A percentile compares a stretch with the other conserved stretches of the same genome.
Evolutionary conservation across 176 grass and related monocot genomes (phyloP).

Genomic region (Oryza longistaminata): DNA sequence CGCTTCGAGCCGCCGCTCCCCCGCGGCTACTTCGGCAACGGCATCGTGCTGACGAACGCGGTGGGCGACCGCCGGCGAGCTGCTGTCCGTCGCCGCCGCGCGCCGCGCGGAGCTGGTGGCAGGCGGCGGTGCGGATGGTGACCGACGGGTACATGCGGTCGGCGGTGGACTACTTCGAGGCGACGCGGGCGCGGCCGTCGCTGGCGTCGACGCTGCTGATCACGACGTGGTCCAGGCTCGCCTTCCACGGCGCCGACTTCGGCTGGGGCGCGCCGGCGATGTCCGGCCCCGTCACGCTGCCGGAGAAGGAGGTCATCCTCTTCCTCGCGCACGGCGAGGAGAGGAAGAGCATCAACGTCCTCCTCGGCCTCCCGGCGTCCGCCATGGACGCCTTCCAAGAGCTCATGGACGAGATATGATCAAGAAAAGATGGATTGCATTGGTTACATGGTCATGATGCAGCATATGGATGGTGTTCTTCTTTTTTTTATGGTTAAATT

Average conservation of each 20-base stretch:
- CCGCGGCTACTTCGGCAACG: constrained; percentile 77
- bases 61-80: constrained; percentile 56
- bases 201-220: constrained; percentile 83
- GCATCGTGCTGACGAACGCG: constrained; percentile 75
- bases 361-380: constrained; percentile 72
- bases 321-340: constrained; percentile 88
- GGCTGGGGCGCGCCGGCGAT: constrained; percentile 76
- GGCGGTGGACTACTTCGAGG: constrained; percentile 92
- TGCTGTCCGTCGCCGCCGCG: constrained; percentile 46
- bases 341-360: constrained; percentile 85
- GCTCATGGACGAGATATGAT: constrained; percentile 68
- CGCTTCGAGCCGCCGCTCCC: constrained; percentile 67
- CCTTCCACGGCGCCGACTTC: constrained; percentile 83
- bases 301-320: constrained; percentile 89
- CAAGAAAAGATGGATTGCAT: too few species aligned
- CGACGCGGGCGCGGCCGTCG: constrained; percentile 70
- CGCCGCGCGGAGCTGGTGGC: constrained; percentile 55
- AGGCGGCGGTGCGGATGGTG: constrained; percentile 66
- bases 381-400: constrained; percentile 87
- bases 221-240: constrained; percentile 84
- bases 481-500: not conserved
- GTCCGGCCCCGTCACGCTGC: constrained; percentile 84
- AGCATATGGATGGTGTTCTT: not conserved
- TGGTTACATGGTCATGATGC: not conserved
- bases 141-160: constrained; percentile 92